Evolutionary conservation across 2,329 filamentous ascomycete genomes (phyloP), one percentile per base, ranked within the genome.

Genomic region (Epichloe amarillans): DNA sequence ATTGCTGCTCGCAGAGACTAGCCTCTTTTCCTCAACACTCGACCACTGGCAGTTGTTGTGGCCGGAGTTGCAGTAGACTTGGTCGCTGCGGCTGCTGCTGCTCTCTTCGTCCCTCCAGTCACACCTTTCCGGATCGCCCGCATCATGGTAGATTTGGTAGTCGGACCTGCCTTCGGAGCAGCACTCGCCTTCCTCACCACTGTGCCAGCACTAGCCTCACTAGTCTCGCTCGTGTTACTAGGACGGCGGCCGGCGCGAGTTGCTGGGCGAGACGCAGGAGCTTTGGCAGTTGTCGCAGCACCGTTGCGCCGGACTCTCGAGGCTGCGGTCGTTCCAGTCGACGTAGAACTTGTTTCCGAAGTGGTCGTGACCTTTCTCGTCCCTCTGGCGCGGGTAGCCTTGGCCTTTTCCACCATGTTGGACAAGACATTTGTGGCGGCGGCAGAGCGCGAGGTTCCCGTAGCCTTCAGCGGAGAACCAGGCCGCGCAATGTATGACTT

Each of bases 121-220:
- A 75, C 71, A 1, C 72, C 72, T 60, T 77, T 76, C 51, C 71
- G 77, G 44, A 78, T 72, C 19, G 76, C 74, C 44, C 70, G 69
- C 67, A 77, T 75, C 4, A 76, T 71, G 1, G 74, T 75, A 60
- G 72, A 75, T 62, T 76, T 81, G 1, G 63, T 52, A 3, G 68
- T 54, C 19, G 65, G 15, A 10, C 40, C 45, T 2, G 46, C 56
- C 14, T 65, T 55, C 52, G 64, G 69, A 5, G 66, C 59, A 30
- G 68, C 60, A 12, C 64, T 64, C 3, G 68, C 66, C 62, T 79
- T 83, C 64, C 76, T 76, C 42, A 84, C 72, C 21, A 85, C 79
- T 0, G 83, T 86, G 7, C 78, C 76, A 14, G 76, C 77, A 63
- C 82, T 86, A 5, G 69, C 72, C 50, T 83, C 79, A 57, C 81